Evolutionary conservation across 2,329 filamentous ascomycete genomes (phyloP).

Genomic region (Aschersonia sp.): DNA sequence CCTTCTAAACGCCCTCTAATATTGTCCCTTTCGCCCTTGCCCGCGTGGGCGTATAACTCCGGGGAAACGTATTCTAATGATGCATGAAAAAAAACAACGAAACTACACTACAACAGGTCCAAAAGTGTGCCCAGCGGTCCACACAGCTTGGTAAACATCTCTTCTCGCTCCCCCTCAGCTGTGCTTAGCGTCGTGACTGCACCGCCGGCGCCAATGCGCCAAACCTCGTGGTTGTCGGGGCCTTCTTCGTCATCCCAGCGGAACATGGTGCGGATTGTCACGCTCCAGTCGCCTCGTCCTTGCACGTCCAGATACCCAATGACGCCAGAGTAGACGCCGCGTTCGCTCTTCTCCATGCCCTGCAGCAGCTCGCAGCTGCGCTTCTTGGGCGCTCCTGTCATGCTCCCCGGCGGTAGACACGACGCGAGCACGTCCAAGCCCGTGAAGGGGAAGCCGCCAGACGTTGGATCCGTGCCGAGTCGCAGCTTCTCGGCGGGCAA

Average conservation of each 20-base stretch:
- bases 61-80: background rate
- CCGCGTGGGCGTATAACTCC: too few species aligned
- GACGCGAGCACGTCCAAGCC: slow-evolving; percentile 65
- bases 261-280: slow-evolving; percentile 76
- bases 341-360: slow-evolving; percentile 47
- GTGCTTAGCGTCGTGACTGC: slow-evolving; percentile 80
- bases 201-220: slow-evolving; percentile 81
- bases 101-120: slow-evolving; percentile 11
- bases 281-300: slow-evolving; percentile 79
- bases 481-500: slow-evolving; percentile 21
- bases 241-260: slow-evolving; percentile 48
- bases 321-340: slow-evolving; percentile 77
- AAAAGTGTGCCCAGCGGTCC: slow-evolving; percentile 38
- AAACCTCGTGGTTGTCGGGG: slow-evolving; percentile 36
- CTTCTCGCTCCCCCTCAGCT: slow-evolving; percentile 67
- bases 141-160: slow-evolving; percentile 70
- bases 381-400: slow-evolving; percentile 95
- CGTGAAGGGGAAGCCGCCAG: slow-evolving; percentile 22
- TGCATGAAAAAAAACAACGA: background rate
- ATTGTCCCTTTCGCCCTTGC: too few species aligned
- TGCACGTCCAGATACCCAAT: slow-evolving; percentile 81
- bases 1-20: too few species aligned
- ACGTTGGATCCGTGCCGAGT: slow-evolving; percentile 4
- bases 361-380: slow-evolving; percentile 73
- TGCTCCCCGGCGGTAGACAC: slow-evolving; percentile 77